Evolutionary conservation across 768 basidiomycete genomes (phyloP), one percentile per base, ranked within the genome.

Genomic region (Tylopilus cervinicoccineus): DNA sequence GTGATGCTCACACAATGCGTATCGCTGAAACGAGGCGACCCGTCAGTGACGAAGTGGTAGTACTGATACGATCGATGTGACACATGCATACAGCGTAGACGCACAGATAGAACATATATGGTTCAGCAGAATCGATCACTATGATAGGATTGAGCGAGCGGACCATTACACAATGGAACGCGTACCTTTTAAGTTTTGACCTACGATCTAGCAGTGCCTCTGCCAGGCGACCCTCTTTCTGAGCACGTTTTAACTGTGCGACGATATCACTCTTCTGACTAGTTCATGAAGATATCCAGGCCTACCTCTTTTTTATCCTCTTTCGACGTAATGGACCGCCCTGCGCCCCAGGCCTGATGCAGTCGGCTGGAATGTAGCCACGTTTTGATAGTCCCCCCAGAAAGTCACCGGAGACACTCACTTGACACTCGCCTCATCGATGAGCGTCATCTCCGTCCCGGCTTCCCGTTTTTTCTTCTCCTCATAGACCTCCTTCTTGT

Each of bases 311-410:
- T 80, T 70, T 81, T 86, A 57, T 93, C 92, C 0, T 76, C 78
- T 0, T 55, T 60, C 2, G 90, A 89, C 19, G 84, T 76, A 6
- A 94, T 72, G 16, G 79, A 79, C 28, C 84, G 74, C 4, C 88
- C 86, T 19, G 87, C 86, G 20, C 91, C 91, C 88, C 93, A 92
- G 0, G 90, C 76, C 58, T 94, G 92, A 64, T 81, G 83, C 37
- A 84, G 59, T 43, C 75, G 80, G 63, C 88, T 93, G 59, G 29
- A 46, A 43, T 47, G 47, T 12, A 43, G 42, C 28, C n/a, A 33
- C 11, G 19, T 49, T 50, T 54, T 23, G 29, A 40, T 28, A 31
- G 47, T 31, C 37, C 38, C 34, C 20, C 19, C 10, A 14, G 43
- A 11, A 28, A 39, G 17, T 39, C 29, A 23, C 44, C 27, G n/a